Conservation (phyloP, 805 yeast species). For the Wickerhamiella galacta region DNA sequence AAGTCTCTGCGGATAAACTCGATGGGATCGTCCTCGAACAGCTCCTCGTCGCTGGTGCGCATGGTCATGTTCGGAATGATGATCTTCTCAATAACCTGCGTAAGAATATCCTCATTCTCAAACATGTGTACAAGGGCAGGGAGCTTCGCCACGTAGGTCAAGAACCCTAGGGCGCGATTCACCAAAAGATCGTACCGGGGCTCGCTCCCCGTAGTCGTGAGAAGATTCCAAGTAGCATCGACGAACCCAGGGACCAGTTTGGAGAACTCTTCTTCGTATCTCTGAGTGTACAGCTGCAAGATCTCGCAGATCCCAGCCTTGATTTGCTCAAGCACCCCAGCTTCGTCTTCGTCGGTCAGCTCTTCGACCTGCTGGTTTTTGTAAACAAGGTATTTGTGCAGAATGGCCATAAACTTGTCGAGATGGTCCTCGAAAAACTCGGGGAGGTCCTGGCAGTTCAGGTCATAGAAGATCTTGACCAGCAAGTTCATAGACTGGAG, state of each 20-base stretch:
- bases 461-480: slow-evolving; percentile 73
- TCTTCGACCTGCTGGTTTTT: slow-evolving; percentile 37
- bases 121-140: slow-evolving; percentile 50
- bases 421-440: slow-evolving; percentile 93
- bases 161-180: slow-evolving; percentile 60
- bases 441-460: slow-evolving; percentile 95
- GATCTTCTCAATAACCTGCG: slow-evolving; percentile 65
- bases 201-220: slow-evolving; percentile 47
- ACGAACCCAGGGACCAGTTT: slow-evolving; percentile 56
- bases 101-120: slow-evolving; percentile 42
- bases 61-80: slow-evolving; percentile 77
- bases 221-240: slow-evolving; percentile 63
- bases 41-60: slow-evolving; percentile 77
- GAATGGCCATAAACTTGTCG: slow-evolving; percentile 53
- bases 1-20: slow-evolving; percentile 82
- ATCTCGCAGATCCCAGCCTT: slow-evolving; percentile 76
- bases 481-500: slow-evolving; percentile 34
- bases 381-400: slow-evolving; percentile 65
- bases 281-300: slow-evolving; percentile 66
- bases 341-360: slow-evolving; percentile 45
- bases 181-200: slow-evolving; percentile 73
- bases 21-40: slow-evolving; percentile 93
- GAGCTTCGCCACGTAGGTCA: slow-evolving; percentile 64
- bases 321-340: slow-evolving; percentile 51
- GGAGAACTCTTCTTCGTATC: slow-evolving; percentile 88